phyloP scores from a whole-genome alignment of 768 basidiomycete genomes.

The Gautieria morchelliformis region DNA sequence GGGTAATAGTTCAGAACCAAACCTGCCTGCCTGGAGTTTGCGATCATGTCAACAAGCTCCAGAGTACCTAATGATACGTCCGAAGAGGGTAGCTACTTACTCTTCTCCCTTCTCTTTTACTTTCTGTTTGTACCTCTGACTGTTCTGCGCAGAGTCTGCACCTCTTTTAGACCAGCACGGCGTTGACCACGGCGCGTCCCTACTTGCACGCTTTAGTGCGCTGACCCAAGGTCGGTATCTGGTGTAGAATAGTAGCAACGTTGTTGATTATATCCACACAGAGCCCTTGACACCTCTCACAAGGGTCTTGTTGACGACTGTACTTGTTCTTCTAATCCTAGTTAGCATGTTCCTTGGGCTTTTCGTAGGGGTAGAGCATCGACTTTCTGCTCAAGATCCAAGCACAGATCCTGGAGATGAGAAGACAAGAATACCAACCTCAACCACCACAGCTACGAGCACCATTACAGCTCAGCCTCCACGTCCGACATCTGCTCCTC shows the following conservation, averaged over 20 bases:
- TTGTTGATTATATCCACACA: conserved; percentile 25
- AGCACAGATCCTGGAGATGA: not conserved
- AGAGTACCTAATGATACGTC: not conserved
- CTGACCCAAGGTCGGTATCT: conserved; percentile 7
- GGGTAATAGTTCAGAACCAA: not conserved
- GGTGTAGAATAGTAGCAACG: conserved; percentile 6
- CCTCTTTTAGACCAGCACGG: conserved; percentile 50
- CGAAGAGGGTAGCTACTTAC: not conserved
- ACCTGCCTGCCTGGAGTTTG: not conserved
- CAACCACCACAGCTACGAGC: conserved; percentile 30
- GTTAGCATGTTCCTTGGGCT: conserved; percentile 87
- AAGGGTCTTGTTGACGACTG: conserved; percentile 67
- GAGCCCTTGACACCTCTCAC: conserved; percentile 79
- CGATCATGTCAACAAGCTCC: not conserved
- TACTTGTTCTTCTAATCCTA: conserved; percentile 69
- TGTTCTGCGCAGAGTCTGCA: conserved; percentile 41
- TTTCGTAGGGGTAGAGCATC: conserved; percentile 82
- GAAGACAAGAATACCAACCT: conserved; percentile 21
- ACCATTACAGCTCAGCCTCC: conserved; percentile 40
- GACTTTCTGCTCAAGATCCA: conserved; percentile 28
- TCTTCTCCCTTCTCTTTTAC: too few species aligned
- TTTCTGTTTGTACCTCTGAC: not conserved
- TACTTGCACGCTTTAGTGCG: not conserved
- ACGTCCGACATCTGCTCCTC: conserved; percentile 40
- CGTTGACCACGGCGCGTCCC: conserved; percentile 21